Conservation (phyloP, 1,284 basidiomycete genomes). For the Tilletiopsis washingtonensis region DNA sequence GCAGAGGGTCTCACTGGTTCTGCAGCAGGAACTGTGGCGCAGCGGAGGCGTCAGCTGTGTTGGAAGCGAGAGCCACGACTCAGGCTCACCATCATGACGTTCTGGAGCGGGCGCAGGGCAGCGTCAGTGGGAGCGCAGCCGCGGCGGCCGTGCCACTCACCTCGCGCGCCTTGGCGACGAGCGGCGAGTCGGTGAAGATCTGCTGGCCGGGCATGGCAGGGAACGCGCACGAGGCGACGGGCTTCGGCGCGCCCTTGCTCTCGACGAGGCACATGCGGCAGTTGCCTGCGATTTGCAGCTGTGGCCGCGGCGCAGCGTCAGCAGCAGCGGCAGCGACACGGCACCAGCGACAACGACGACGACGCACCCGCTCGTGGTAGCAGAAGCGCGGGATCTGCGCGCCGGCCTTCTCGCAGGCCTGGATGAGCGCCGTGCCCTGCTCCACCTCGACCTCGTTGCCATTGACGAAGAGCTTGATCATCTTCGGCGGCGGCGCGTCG, state of each 20-base stretch:
- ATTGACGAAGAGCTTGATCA: slow-evolving; percentile 46
- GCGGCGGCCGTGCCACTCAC: not conserved
- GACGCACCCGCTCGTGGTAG: slow-evolving; percentile 77
- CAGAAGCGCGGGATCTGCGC: slow-evolving; percentile 61
- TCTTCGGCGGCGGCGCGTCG: slow-evolving; percentile 31
- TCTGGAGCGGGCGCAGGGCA: too few relatives aligned
- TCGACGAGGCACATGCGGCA: slow-evolving; percentile 77
- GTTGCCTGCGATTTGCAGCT: slow-evolving; percentile 24
- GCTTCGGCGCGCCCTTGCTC: slow-evolving; percentile 86
- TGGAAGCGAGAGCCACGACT: too few relatives aligned
- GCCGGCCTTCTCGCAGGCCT: slow-evolving; percentile 64
- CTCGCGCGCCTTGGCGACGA: slow-evolving; percentile 81
- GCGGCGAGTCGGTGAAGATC: slow-evolving; percentile 89
- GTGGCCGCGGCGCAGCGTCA: too few relatives aligned
- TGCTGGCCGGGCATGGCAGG: slow-evolving; percentile 94
- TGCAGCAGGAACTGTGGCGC: slow-evolving; percentile 95
- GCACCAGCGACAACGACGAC: too few relatives aligned
- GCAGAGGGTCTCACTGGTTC: too few relatives aligned
- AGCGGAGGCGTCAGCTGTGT: too few relatives aligned
- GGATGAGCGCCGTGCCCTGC: slow-evolving; percentile 63
- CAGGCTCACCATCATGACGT: too few relatives aligned
- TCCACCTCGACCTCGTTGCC: slow-evolving; percentile 46
- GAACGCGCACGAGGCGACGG: slow-evolving; percentile 70
- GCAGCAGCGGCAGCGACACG: too few relatives aligned
- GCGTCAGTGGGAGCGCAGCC: slow-evolving; percentile 56